Percentiles rank a stretch among this genome's conserved stretches.
Evolutionary conservation across 225 moss, liverwort and hornwort species (phyloP).

Genomic region (Neckera pumila): DNA sequence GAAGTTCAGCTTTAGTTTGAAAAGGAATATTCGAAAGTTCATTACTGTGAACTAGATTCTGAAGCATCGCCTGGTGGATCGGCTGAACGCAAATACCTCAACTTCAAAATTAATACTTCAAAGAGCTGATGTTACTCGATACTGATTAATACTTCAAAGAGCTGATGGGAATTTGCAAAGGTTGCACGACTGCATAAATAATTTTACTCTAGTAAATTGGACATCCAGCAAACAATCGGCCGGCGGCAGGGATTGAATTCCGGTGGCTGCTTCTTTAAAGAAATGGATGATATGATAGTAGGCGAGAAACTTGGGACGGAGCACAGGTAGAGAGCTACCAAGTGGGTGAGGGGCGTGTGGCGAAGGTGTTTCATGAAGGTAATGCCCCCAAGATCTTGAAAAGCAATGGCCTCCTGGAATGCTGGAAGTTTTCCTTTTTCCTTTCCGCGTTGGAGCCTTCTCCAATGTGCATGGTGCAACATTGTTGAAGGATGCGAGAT

Average conservation of each 20-base stretch:
- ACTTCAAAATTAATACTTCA: neutral
- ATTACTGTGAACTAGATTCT: neutral
- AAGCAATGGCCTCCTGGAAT: neutral
- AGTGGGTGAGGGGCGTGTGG: neutral
- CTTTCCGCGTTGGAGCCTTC: neutral
- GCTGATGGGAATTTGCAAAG: neutral
- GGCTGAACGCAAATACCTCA: no score
- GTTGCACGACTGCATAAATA: neutral
- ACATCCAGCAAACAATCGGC: neutral
- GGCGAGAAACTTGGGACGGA: neutral
- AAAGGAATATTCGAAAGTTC: neutral
- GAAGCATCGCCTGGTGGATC: neutral
- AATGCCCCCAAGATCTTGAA: neutral
- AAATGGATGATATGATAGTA: neutral
- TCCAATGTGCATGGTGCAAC: neutral
- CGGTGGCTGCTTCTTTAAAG: neutral
- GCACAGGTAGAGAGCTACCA: neutral
- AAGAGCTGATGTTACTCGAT: neutral
- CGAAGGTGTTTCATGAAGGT: neutral
- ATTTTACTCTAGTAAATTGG: neutral
- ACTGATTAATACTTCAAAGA: neutral
- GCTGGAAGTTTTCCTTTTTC: neutral
- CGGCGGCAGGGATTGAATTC: neutral
- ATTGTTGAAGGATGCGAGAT: neutral
- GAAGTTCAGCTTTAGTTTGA: neutral